Conservation (phyloP, 164 flowering plant species). For the Brasenia schreberi region DNA sequence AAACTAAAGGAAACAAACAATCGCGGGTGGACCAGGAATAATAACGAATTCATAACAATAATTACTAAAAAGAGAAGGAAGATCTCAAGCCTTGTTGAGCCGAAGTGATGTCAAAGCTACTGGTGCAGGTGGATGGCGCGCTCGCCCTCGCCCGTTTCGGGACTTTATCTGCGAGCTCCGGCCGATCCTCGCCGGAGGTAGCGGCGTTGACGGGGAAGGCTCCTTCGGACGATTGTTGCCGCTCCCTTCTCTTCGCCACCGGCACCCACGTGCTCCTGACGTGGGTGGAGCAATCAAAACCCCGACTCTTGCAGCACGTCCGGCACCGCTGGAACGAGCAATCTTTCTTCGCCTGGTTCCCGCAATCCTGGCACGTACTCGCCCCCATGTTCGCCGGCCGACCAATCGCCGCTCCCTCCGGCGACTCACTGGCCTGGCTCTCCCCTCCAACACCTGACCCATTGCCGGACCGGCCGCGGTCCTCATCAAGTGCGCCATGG, state of each 20-base stretch:
- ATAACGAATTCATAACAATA: too few relatives aligned
- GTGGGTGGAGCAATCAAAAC: slow-evolving; percentile 62
- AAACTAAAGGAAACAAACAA: background rate
- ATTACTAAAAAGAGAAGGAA: background rate
- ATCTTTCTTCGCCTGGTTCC: slow-evolving; percentile 85
- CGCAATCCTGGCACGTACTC: slow-evolving; percentile 67
- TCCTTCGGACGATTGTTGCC: slow-evolving; percentile 40
- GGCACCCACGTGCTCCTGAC: slow-evolving; percentile 88
- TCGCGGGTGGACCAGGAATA: background rate
- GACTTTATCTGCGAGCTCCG: background rate
- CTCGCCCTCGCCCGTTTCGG: background rate
- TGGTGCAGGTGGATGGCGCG: background rate
- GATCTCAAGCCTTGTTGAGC: background rate
- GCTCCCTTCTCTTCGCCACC: slow-evolving; percentile 57
- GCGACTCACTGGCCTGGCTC: background rate
- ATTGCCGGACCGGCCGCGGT: background rate
- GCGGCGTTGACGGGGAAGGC: background rate
- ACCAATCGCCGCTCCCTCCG: background rate
- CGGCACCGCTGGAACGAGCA: slow-evolving; percentile 61
- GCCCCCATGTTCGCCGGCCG: slow-evolving; percentile 1
- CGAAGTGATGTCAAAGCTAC: background rate
- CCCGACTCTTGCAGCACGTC: slow-evolving; percentile 79
- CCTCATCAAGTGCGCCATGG: background rate
- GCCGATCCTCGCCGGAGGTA: background rate
- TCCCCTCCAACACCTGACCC: background rate